Percentiles rank a stretch among this genome's conserved stretches.
Evolutionary conservation across 2,329 filamentous ascomycete genomes (phyloP).

Genomic region (Clathrospora elynae): DNA sequence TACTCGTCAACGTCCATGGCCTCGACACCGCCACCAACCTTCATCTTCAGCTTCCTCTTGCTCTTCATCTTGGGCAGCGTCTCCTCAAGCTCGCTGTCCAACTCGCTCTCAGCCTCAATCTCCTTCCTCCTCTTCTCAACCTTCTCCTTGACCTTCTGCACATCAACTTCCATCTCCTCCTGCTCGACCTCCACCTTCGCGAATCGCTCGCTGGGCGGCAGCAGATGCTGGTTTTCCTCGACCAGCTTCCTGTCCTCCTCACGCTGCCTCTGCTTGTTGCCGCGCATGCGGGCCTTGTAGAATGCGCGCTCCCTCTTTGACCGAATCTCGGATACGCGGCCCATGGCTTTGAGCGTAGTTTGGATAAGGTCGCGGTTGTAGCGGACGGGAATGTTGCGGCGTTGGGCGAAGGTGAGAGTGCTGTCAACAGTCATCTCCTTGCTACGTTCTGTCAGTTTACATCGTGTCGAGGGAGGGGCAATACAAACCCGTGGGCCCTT

Average conservation of each 20-base stretch:
- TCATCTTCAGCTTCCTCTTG: conserved; percentile 56
- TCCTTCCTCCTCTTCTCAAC: conserved; percentile 63
- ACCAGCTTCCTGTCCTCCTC: conserved; percentile 85
- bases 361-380: conserved; percentile 92
- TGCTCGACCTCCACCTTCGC: conserved; percentile 59
- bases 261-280: conserved; percentile 82
- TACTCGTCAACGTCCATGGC: conserved; percentile 55
- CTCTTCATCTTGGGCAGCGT: conserved; percentile 48
- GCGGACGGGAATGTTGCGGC: conserved; percentile 90
- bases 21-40: conserved; percentile 54
- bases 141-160: conserved; percentile 56
- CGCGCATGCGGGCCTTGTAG: conserved; percentile 91
- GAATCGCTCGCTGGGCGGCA: conserved; percentile 63
- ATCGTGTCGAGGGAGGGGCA: too few species aligned
- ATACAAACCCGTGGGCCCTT: too few species aligned
- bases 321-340: conserved; percentile 84
- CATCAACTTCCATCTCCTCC: conserved; percentile 62
- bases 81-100: conserved; percentile 45
- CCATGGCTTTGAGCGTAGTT: conserved; percentile 90
- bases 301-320: conserved; percentile 83
- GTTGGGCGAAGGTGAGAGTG: conserved; percentile 88
- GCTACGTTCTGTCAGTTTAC: too few species aligned
- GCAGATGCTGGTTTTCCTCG: conserved; percentile 87
- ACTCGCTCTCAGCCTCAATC: conserved; percentile 62
- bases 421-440: conserved; percentile 82